Evolutionary conservation across 2,329 filamentous ascomycete species (phyloP).

Genomic region (Ceratocystis diversiconidia): DNA sequence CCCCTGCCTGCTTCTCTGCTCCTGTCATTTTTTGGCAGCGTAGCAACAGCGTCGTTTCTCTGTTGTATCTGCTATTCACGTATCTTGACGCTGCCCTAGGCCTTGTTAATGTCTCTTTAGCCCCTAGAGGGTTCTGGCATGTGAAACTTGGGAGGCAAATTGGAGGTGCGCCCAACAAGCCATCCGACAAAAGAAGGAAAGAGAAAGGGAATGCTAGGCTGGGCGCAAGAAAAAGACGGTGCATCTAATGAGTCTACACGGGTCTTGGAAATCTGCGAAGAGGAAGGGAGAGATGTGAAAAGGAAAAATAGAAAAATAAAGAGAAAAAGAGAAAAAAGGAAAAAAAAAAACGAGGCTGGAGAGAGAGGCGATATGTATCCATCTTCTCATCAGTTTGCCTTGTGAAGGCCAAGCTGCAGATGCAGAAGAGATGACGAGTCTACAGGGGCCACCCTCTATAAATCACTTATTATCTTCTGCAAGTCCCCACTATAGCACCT

Average conservation of each 20-base stretch:
- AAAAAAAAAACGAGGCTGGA: not conserved
- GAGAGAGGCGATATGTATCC: not conserved
- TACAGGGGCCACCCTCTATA: not conserved
- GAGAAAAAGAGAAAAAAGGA: not conserved
- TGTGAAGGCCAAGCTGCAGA: too few species aligned
- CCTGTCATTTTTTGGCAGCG: not conserved
- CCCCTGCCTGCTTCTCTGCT: not conserved
- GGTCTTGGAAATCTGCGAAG: too few species aligned
- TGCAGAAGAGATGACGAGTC: too few species aligned
- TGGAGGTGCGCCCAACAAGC: not conserved
- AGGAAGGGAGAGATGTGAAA: too few species aligned
- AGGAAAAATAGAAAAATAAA: not conserved
- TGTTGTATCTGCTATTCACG: too few species aligned
- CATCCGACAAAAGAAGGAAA: not conserved
- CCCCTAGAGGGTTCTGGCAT: not conserved
- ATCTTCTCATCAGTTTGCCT: too few species aligned
- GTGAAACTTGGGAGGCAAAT: conserved; percentile 5
- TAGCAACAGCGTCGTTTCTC: not conserved
- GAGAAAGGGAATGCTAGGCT: not conserved
- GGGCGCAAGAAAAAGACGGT: too few species aligned
- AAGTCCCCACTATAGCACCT: not conserved
- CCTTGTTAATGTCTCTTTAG: not conserved
- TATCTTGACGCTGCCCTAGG: too few species aligned
- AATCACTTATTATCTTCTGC: not conserved
- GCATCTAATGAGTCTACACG: too few species aligned